These are phyloP conservation scores for Boletellus dicymbophilus DNA, from an alignment of 1,284 basidiomycete species.

Conservation along the genomic window DNA sequence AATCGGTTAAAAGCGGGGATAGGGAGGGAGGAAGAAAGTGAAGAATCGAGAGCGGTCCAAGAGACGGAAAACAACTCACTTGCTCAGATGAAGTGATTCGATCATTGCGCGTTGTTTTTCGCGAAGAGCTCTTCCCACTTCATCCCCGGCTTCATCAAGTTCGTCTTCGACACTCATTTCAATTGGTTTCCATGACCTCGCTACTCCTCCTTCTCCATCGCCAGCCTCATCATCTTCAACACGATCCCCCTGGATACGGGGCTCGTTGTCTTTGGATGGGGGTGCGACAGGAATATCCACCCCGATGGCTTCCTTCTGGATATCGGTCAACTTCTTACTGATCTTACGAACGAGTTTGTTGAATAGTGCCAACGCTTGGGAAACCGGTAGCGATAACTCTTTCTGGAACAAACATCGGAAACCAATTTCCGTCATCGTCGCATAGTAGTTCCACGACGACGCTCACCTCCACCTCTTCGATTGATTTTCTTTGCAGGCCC, in stretches of 20 bases:
- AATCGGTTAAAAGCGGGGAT: slow-evolving; percentile 13
- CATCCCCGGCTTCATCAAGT: slow-evolving; percentile 72
- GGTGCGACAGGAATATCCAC: slow-evolving; percentile 47
- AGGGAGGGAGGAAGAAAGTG: background rate
- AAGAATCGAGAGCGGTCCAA: slow-evolving; percentile 5
- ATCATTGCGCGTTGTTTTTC: slow-evolving; percentile 86
- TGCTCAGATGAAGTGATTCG: slow-evolving; percentile 79
- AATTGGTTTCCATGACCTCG: slow-evolving; percentile 50
- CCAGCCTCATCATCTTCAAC: slow-evolving; percentile 19
- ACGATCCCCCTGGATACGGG: slow-evolving; percentile 7
- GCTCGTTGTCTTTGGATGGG: slow-evolving; percentile 11
- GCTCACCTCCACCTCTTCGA: slow-evolving; percentile 86
- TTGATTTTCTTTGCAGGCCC: slow-evolving; percentile 88
- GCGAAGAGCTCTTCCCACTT: slow-evolving; percentile 47
- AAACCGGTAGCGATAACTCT: slow-evolving; percentile 83
- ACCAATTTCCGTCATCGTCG: slow-evolving; percentile 3
- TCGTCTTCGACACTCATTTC: slow-evolving; percentile 59
- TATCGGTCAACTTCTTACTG: slow-evolving; percentile 74
- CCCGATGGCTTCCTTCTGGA: slow-evolving; percentile 80
- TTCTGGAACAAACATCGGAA: slow-evolving; percentile 39
- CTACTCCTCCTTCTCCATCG: slow-evolving; percentile 16
- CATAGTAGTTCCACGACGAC: background rate
- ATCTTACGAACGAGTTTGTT: slow-evolving; percentile 91
- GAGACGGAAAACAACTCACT: slow-evolving; percentile 55
- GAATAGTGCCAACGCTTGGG: slow-evolving; percentile 90